Percentiles rank a stretch among this genome's conserved stretches.
These are phyloP conservation scores for Glomus cerebriforme DNA, from an alignment of 192 early-diverging fungal genomes.

Conservation along the genomic window DNA sequence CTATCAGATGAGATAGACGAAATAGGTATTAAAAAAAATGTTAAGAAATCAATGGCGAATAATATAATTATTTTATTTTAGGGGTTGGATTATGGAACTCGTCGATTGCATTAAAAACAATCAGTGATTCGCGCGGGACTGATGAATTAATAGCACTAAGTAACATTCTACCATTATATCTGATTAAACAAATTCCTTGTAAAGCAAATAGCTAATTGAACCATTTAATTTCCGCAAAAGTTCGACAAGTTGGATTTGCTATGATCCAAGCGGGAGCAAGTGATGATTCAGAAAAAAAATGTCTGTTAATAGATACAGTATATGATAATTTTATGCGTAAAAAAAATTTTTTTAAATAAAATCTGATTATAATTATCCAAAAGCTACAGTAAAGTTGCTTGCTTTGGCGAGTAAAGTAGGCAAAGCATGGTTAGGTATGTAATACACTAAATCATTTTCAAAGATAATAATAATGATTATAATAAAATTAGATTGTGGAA, in stretches of 20 bases:
- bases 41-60: neutral
- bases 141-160: slow-evolving; percentile 14
- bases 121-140: neutral
- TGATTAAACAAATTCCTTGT: neutral
- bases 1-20: slow-evolving; percentile 29
- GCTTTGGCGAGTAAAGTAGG: slow-evolving; percentile 28
- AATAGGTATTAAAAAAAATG: neutral
- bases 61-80: neutral
- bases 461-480: too few relatives aligned
- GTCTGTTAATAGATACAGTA: neutral
- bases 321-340: neutral
- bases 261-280: slow-evolving; percentile 17
- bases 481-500: slow-evolving; percentile 25
- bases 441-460: too few relatives aligned
- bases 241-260: slow-evolving; percentile 23
- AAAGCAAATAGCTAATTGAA: neutral
- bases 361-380: neutral
- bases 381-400: slow-evolving; percentile 23
- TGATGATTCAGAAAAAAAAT: slow-evolving; percentile 3
- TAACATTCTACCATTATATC: neutral
- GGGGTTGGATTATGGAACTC: slow-evolving; percentile 25
- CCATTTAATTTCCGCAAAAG: neutral
- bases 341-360: neutral
- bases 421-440: slow-evolving; percentile 27
- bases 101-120: slow-evolving; percentile 24